Conservation (phyloP, 306 rosid genomes). For the Fragaria iinumae region DNA sequence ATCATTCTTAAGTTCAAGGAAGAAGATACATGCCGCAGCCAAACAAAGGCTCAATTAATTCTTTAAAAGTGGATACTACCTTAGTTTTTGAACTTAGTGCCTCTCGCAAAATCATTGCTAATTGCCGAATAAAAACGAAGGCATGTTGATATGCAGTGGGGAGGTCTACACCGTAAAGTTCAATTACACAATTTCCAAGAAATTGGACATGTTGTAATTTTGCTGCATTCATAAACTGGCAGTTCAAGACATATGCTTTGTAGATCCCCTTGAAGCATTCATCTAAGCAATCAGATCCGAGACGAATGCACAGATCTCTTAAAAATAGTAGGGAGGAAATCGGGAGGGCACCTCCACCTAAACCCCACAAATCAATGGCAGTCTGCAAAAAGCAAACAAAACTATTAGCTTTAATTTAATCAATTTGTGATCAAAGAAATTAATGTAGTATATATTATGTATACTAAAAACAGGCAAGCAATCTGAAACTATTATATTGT, state of each 20-base stretch:
- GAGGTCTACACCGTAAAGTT: slow-evolving; percentile 76
- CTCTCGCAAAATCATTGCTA: slow-evolving; percentile 87
- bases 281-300: slow-evolving; percentile 87
- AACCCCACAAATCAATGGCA: slow-evolving; percentile 93
- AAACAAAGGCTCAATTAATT: slow-evolving; percentile 2
- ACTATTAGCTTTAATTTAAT: neutral
- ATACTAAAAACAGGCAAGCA: neutral
- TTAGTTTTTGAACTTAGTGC: slow-evolving; percentile 83
- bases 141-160: slow-evolving; percentile 90
- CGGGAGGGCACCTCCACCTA: slow-evolving; percentile 93
- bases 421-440: neutral
- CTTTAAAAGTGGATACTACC: slow-evolving; percentile 39
- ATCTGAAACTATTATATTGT: neutral
- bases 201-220: slow-evolving; percentile 80
- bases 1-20: slow-evolving; percentile 4
- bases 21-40: neutral
- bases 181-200: slow-evolving; percentile 77
- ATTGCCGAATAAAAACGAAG: slow-evolving; percentile 80
- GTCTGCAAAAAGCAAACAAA: slow-evolving; percentile 45
- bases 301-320: slow-evolving; percentile 73
- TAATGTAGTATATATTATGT: neutral
- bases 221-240: slow-evolving; percentile 79
- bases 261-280: slow-evolving; percentile 90
- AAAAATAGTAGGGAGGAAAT: slow-evolving; percentile 68
- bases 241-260: slow-evolving; percentile 88